These are phyloP conservation scores for Mucor sp. DNA, from an alignment of 371 early-diverging fungal genomes.

Conservation along the genomic window DNA sequence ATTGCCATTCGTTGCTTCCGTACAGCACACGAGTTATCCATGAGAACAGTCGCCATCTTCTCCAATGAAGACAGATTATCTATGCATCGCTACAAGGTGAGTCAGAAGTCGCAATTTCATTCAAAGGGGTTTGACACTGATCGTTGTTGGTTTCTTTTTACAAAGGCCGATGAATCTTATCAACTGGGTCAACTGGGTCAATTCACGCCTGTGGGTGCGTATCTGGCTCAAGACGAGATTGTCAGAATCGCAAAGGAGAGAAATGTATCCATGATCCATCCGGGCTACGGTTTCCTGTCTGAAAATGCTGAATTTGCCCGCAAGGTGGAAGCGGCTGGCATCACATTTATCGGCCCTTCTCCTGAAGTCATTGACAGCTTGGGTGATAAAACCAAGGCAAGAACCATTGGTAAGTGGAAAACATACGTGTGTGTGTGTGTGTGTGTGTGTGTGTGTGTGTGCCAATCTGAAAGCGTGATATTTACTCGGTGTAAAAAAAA, in stretches of 20 bases:
- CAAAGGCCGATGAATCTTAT: constrained; percentile 89
- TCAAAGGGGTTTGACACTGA: not conserved
- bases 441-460: too few relatives aligned
- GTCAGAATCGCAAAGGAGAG: constrained; percentile 82
- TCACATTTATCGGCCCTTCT: constrained; percentile 90
- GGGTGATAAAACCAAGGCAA: constrained; percentile 96
- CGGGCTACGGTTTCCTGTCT: constrained; percentile 90
- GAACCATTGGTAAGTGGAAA: constrained; percentile 68
- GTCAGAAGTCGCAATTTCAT: not conserved
- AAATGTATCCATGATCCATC: constrained; percentile 83
- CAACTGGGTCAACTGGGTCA: constrained; percentile 84
- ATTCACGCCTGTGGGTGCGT: constrained; percentile 90
- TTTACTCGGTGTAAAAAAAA: not conserved
- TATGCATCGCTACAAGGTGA: constrained; percentile 92
- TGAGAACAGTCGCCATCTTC: constrained; percentile 89
- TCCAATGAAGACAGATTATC: constrained; percentile 88
- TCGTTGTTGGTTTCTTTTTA: not conserved
- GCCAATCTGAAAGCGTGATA: too few relatives aligned
- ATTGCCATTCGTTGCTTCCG: constrained; percentile 93
- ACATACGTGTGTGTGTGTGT: not conserved
- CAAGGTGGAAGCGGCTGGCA: constrained; percentile 87
- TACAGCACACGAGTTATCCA: constrained; percentile 89
- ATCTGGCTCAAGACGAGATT: constrained; percentile 92
- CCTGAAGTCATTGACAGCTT: constrained; percentile 85
- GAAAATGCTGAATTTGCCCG: constrained; percentile 91